A percentile compares a stretch with the other conserved stretches of the same genome.
These are phyloP conservation scores for Ceratobasidium sp. DNA, from an alignment of 1,284 basidiomycete genomes.

Conservation along the genomic window DNA sequence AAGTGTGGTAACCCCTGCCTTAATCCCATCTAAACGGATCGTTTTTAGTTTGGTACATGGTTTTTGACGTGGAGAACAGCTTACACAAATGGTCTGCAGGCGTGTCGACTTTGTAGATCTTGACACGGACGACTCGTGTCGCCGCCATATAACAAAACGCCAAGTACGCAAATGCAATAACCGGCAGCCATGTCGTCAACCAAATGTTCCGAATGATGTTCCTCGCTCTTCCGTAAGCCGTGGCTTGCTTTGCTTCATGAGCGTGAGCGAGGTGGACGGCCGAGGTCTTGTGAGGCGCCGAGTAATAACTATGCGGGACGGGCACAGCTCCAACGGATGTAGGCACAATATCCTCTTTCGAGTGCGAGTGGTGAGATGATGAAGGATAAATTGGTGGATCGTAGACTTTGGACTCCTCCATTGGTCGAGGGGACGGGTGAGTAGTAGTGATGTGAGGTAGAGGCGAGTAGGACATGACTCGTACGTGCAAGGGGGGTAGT, in stretches of 20 bases:
- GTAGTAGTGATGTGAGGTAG: background rate
- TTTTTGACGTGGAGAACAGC: background rate
- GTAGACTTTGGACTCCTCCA: background rate
- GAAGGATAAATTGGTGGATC: background rate
- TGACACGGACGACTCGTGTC: slow-evolving; percentile 25
- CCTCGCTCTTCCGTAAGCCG: background rate
- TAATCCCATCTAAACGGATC: slow-evolving; percentile 27
- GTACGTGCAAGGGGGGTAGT: background rate
- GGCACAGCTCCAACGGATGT: background rate
- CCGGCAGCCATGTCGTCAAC: slow-evolving; percentile 35
- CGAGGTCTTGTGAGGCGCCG: slow-evolving; percentile 16
- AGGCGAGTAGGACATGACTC: slow-evolving; percentile 29
- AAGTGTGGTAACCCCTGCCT: slow-evolving; percentile 39
- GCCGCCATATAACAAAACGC: slow-evolving; percentile 37
- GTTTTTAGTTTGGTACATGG: background rate
- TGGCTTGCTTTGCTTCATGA: slow-evolving; percentile 2
- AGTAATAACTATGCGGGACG: slow-evolving; percentile 3
- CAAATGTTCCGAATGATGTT: slow-evolving; percentile 19
- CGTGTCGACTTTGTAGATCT: slow-evolving; percentile 17
- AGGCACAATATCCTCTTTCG: slow-evolving; percentile 36
- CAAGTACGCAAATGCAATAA: slow-evolving; percentile 18
- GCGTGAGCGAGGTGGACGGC: slow-evolving; percentile 17
- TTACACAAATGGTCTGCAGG: slow-evolving; percentile 33
- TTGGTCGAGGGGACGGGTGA: background rate
- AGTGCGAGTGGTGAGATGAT: background rate